Percentiles rank a stretch among this genome's conserved stretches.
phyloP scores from a whole-genome alignment of 2,329 filamentous ascomycete genomes.

The Exophiala oligosperma region DNA sequence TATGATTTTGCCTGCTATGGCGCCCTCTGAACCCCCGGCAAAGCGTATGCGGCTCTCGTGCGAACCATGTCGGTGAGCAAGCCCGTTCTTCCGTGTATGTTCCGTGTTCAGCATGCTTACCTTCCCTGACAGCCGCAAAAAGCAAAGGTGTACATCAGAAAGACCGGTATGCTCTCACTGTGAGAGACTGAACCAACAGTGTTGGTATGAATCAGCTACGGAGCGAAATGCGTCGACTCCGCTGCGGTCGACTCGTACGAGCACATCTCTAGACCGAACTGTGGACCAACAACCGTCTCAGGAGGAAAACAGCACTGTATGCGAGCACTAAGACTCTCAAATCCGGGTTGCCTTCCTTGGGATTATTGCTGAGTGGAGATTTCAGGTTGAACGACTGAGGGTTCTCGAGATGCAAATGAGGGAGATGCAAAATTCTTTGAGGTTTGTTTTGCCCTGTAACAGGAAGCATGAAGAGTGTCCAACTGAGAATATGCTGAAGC shows the following conservation, averaged over 20 bases:
- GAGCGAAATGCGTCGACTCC: neutral
- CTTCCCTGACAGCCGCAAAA: constrained; percentile 32
- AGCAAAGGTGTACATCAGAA: constrained; percentile 36
- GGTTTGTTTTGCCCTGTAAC: neutral
- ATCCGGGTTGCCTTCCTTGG: neutral
- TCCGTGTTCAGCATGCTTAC: neutral
- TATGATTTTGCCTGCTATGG: neutral
- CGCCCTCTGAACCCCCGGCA: neutral
- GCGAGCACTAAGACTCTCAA: neutral
- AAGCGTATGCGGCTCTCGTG: constrained; percentile 31
- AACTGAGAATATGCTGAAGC: neutral
- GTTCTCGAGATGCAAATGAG: constrained; percentile 8
- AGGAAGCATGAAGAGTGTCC: neutral
- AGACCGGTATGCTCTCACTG: constrained; percentile 37
- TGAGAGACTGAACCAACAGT: constrained; percentile 34
- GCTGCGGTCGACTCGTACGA: neutral
- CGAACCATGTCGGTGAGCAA: constrained; percentile 35
- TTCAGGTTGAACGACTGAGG: constrained; percentile 14
- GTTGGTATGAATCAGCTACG: constrained; percentile 29
- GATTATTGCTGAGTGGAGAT: constrained; percentile 1
- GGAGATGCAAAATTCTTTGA: constrained; percentile 6
- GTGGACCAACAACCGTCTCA: neutral
- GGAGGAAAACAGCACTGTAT: constrained; percentile 7
- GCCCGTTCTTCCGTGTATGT: neutral
- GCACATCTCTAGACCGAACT: neutral